phyloP scores from a whole-genome alignment of 2,329 filamentous ascomycete genomes.

The Fusarium concolor region DNA sequence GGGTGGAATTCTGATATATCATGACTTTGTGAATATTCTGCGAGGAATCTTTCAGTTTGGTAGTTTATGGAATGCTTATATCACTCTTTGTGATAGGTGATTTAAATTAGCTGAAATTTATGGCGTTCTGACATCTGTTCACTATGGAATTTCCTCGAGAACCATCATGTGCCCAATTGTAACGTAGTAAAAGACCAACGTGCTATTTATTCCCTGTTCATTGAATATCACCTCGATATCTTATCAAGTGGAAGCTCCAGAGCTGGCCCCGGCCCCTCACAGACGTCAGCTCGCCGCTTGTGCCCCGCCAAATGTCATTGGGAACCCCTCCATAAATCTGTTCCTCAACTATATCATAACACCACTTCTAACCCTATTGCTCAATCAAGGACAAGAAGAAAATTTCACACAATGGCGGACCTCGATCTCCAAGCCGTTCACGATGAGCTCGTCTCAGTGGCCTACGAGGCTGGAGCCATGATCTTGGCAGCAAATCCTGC shows the following conservation, averaged over 20 bases:
- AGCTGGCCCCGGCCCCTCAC: conserved; percentile 30
- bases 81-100: conserved; percentile 19
- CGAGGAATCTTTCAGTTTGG: conserved; percentile 20
- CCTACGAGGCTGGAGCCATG: conserved; percentile 73
- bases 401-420: conserved; percentile 59
- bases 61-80: conserved; percentile 22
- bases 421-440: conserved; percentile 71
- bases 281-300: conserved; percentile 12
- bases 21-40: conserved; percentile 23
- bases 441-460: conserved; percentile 69
- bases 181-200: background rate
- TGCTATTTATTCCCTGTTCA: background rate
- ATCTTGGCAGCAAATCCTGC: conserved; percentile 71
- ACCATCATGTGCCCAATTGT: conserved; percentile 5
- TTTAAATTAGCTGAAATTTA: conserved; percentile 13
- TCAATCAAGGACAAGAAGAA: background rate
- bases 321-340: conserved; percentile 42
- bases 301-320: conserved; percentile 37
- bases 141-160: background rate
- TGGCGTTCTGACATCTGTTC: conserved; percentile 30
- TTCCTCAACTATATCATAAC: conserved; percentile 9
- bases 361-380: background rate
- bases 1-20: conserved; percentile 41
- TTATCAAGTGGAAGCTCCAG: conserved; percentile 8
- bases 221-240: background rate